A percentile compares a stretch with the other conserved stretches of the same genome.
These are phyloP conservation scores for Magnusiomyces magnusii DNA, from an alignment of 1,139 yeast genomes.

Conservation along the genomic window DNA sequence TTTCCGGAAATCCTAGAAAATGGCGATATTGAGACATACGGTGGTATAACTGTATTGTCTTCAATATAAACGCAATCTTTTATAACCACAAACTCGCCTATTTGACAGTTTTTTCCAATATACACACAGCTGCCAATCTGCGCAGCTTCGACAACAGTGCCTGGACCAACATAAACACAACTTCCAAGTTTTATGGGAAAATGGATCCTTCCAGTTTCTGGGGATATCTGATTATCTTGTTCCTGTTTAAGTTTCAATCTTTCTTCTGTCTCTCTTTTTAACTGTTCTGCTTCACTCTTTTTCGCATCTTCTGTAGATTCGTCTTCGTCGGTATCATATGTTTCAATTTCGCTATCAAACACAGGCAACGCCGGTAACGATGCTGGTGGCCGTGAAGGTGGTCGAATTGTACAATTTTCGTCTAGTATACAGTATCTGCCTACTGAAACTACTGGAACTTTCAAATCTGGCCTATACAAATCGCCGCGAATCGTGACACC, in stretches of 20 bases:
- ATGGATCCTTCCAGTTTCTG: constrained; percentile 16
- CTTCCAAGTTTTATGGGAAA: constrained; percentile 49
- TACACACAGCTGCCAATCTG: constrained; percentile 40
- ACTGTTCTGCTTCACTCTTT: constrained; percentile 4
- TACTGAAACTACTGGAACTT: constrained; percentile 40
- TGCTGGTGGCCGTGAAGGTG: constrained; percentile 20
- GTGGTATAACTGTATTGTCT: constrained; percentile 45
- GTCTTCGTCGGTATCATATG: constrained; percentile 25
- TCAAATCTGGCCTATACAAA: constrained; percentile 29
- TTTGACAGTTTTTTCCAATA: constrained; percentile 51
- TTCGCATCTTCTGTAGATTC: constrained; percentile 29
- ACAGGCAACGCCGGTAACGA: constrained; percentile 1
- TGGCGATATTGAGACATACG: constrained; percentile 53
- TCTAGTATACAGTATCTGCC: constrained; percentile 43
- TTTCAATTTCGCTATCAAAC: constrained; percentile 26
- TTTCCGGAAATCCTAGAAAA: constrained; percentile 42
- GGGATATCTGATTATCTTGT: constrained; percentile 15
- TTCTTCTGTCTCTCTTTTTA: constrained; percentile 3
- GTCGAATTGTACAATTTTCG: constrained; percentile 22
- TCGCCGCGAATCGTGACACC: constrained; percentile 39
- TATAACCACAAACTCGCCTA: constrained; percentile 48
- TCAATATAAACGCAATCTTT: constrained; percentile 56
- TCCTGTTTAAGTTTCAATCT: constrained; percentile 12
- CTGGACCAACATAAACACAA: constrained; percentile 46
- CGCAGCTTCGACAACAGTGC: constrained; percentile 38